Percentiles rank a stretch among this genome's conserved stretches.
phyloP scores from a whole-genome alignment of 176 grass and related monocot species.

The Bromus sterilis region DNA sequence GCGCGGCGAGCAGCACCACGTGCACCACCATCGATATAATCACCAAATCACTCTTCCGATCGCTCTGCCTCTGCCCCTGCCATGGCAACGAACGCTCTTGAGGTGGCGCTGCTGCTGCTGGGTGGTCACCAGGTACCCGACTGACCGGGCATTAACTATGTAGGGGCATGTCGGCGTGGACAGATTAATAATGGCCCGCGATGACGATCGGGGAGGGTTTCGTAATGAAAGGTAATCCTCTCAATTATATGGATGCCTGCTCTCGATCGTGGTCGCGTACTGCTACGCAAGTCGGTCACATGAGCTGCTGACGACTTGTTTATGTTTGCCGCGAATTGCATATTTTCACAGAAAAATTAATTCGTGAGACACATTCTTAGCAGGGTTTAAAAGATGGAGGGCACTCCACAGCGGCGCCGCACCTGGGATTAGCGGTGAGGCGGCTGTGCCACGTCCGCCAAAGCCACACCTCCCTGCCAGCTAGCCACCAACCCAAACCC shows the following conservation, averaged over 20 bases:
- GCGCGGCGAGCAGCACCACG: constrained; percentile 7
- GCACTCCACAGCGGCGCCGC: too few relatives aligned
- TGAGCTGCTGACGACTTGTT: background rate
- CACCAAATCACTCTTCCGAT: background rate
- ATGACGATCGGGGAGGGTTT: background rate
- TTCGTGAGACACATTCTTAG: background rate
- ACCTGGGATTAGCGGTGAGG: too few relatives aligned
- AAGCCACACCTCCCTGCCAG: too few relatives aligned
- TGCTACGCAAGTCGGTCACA: background rate
- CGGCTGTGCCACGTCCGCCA: too few relatives aligned
- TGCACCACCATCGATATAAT: constrained; percentile 14
- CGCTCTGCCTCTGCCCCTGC: background rate
- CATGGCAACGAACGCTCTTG: background rate
- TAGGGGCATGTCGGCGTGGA: background rate
- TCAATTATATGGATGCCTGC: background rate
- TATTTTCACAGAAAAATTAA: too few relatives aligned
- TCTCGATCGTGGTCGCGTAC: background rate
- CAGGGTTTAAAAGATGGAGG: too few relatives aligned
- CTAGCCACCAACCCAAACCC: too few relatives aligned
- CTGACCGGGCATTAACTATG: background rate
- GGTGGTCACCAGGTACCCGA: background rate
- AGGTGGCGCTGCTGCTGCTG: background rate
- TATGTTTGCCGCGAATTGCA: background rate
- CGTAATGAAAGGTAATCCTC: background rate
- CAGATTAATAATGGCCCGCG: background rate